Conservation (phyloP, 345 rosid species). For the Dipteronia sinensis region DNA sequence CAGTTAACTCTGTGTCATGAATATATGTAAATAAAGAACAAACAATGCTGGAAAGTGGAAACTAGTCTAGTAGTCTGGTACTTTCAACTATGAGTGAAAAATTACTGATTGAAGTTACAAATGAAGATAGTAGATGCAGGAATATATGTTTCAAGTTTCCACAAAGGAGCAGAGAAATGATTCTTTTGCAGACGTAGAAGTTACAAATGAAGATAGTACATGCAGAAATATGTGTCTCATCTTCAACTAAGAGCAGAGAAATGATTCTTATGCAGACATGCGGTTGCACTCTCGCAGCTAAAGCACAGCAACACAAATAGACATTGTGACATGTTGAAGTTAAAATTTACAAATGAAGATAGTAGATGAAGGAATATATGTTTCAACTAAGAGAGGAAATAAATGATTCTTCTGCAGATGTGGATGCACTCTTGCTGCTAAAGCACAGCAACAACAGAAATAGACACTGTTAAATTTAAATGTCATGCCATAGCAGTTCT, state of each 20-base stretch:
- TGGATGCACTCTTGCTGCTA: neutral
- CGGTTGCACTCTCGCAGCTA: neutral
- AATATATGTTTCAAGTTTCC: neutral
- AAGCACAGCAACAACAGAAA: neutral
- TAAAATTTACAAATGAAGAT: neutral
- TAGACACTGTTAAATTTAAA: neutral
- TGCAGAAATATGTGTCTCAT: neutral
- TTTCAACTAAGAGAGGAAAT: neutral
- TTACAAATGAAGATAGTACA: neutral
- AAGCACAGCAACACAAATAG: too few species aligned
- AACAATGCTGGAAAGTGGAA: neutral
- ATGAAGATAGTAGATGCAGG: neutral
- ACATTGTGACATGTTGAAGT: too few species aligned
- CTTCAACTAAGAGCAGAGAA: neutral
- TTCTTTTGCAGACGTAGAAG: neutral
- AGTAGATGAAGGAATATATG: neutral
- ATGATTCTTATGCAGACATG: neutral
- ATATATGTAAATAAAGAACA: neutral
- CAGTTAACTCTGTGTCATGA: constrained; percentile 31
- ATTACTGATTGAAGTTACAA: neutral
- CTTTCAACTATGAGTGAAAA: neutral
- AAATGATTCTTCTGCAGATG: neutral
- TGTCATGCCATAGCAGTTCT: neutral
- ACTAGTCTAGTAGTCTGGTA: neutral
- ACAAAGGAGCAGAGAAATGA: neutral